These are phyloP conservation scores for Fraxinus xanthoxyloides DNA, from an alignment of 305 asterid species.

Conservation along the genomic window DNA sequence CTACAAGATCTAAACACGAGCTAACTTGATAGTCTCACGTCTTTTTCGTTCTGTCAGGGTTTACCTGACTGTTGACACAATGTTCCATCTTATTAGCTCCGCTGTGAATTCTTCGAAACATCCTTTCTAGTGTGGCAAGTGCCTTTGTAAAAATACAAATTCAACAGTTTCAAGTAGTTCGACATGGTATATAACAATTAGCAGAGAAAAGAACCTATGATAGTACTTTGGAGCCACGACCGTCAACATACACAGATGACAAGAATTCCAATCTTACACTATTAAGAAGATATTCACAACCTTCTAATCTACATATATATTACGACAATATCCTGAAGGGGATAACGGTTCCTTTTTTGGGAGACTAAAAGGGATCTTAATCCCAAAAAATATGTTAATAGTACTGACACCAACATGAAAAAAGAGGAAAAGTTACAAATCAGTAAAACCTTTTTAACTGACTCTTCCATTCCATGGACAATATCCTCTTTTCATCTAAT, in stretches of 20 bases:
- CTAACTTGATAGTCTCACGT: not conserved
- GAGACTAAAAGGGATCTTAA: not conserved
- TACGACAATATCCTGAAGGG: not conserved
- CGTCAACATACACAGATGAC: not conserved
- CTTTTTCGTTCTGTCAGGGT: constrained; percentile 23
- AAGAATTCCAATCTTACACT: not conserved
- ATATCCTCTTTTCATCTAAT: not conserved
- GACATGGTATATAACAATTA: not conserved
- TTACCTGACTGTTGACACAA: constrained; percentile 10
- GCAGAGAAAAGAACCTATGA: not conserved
- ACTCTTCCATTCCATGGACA: not conserved
- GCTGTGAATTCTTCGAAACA: constrained; percentile 23
- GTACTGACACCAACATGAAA: not conserved
- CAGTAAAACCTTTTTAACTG: not conserved
- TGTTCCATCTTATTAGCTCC: constrained; percentile 23
- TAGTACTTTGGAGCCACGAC: not conserved
- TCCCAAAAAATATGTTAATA: not conserved
- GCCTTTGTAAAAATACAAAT: constrained; percentile 22
- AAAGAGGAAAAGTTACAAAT: not conserved
- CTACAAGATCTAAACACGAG: too few species aligned
- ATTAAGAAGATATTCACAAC: not conserved
- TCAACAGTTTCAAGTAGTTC: not conserved
- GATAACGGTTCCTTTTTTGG: not conserved
- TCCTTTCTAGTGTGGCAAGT: constrained; percentile 43
- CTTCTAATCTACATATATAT: not conserved